Conservation (phyloP, 257 asterid genomes). For the Solanum megistacrolobum region DNA sequence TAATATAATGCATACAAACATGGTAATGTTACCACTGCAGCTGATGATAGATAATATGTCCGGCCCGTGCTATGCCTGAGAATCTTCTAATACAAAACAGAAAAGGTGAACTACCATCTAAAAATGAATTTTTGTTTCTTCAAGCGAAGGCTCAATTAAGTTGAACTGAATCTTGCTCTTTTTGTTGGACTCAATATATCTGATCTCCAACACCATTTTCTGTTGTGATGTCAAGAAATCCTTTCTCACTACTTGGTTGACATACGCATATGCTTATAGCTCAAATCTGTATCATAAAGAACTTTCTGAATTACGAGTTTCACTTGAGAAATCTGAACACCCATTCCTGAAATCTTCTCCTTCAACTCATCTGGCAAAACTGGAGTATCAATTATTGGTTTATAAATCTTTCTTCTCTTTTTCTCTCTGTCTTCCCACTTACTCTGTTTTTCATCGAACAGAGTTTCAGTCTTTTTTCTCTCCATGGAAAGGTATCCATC, state of each 20-base stretch:
- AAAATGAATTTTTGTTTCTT: background rate
- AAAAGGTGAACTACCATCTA: background rate
- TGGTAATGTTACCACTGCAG: background rate
- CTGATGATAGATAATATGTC: background rate
- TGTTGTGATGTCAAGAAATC: background rate
- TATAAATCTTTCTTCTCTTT: background rate
- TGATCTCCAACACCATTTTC: background rate
- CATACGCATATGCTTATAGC: background rate
- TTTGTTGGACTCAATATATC: background rate
- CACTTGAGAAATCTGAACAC: background rate
- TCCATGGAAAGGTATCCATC: background rate
- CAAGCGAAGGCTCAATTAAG: background rate
- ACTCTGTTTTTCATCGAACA: background rate
- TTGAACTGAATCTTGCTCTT: background rate
- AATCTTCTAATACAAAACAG: background rate
- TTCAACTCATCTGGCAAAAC: background rate
- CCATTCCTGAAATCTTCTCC: background rate
- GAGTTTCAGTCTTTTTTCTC: background rate
- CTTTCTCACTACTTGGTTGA: background rate
- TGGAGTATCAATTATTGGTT: background rate
- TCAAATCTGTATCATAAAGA: background rate
- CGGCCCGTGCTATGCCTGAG: background rate
- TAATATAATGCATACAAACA: too few species aligned
- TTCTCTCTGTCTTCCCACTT: background rate
- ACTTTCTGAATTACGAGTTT: background rate